Evolutionary conservation across 2,329 filamentous ascomycete genomes (phyloP), one percentile per base, ranked within the genome.

Genomic region (Clathrospora elynae): DNA sequence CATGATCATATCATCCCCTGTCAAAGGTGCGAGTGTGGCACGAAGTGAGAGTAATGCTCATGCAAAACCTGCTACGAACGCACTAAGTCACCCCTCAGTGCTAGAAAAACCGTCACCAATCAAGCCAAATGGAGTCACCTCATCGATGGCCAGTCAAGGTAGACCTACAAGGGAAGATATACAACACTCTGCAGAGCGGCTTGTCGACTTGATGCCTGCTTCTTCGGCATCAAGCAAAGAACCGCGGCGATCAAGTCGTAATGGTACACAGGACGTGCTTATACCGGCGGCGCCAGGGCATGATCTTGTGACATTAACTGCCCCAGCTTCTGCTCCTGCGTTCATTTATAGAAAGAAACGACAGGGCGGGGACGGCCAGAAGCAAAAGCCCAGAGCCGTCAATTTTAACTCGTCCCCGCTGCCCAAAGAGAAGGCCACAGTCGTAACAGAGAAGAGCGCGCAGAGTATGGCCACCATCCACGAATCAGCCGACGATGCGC

Each of bases 401-500:
- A 59, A 52, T n/a, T 65, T 64, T 29, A 55, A 53, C 24, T 62
- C 61, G 1, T 59, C 62, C 2, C 57, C 60, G 18, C 40, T 26
- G 3, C 9, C 35, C 5, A 30, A 11, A 4, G 48, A 46, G 17
- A 46, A 49, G 8, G n/a, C 8, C 10, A 24, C 18, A 23, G 20
- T 32, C 12, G 23, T 28, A 13, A 29, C n/a, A 11, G 24, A 35
- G 5, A 22, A 18, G 14, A 17, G 20, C 10, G 10, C 30, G 5
- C 14, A 23, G 6, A 20, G 11, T 3, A 20, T 10, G 11, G 11
- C 11, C 7, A 9, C 11, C 18, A 14, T 23, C 9, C 22, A 19
- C 8, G 24, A 36, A 6, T 11, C 28, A 17, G 17, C 9, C 3
- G 26, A 23, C 3, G 12, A 30, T 12, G 5, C n/a, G 11, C 31